Percentiles rank a stretch among this genome's conserved stretches.
Evolutionary conservation across 768 basidiomycete species (phyloP).

Genomic region (Psilocybe cyanescens): DNA sequence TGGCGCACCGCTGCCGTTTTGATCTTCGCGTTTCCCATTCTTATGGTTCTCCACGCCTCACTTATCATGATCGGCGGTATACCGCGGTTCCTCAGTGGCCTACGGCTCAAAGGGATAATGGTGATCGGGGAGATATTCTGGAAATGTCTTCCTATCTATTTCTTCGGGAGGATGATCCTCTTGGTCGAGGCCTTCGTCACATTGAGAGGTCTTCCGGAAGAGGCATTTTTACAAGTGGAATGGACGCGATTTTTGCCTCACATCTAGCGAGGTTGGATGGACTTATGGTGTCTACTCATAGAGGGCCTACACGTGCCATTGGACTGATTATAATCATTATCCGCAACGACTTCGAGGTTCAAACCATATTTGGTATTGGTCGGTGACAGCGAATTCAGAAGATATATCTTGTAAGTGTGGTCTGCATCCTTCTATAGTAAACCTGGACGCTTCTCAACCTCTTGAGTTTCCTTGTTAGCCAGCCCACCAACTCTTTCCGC

Average conservation of each 20-base stretch:
- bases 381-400: too few relatives aligned
- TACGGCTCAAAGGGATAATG: neutral
- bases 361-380: too few relatives aligned
- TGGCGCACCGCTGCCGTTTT: slow-evolving; percentile 28
- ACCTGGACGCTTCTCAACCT: too few relatives aligned
- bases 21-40: slow-evolving; percentile 10
- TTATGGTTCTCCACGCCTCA: neutral
- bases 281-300: too few relatives aligned
- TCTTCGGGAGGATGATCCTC: neutral
- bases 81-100: neutral
- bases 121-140: neutral
- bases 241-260: slow-evolving; percentile 9
- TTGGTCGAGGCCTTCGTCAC: neutral
- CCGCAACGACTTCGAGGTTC: too few relatives aligned
- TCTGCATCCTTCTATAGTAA: too few relatives aligned
- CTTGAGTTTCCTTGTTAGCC: too few relatives aligned
- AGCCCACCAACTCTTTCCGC: too few relatives aligned
- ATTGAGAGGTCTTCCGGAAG: neutral
- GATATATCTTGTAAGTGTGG: too few relatives aligned
- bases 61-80: neutral
- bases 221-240: neutral
- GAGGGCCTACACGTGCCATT: too few relatives aligned
- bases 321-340: too few relatives aligned
- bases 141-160: neutral
- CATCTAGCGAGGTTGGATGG: neutral